Conservation (phyloP, 345 rosid genomes). For the Eutrema japonicum region DNA sequence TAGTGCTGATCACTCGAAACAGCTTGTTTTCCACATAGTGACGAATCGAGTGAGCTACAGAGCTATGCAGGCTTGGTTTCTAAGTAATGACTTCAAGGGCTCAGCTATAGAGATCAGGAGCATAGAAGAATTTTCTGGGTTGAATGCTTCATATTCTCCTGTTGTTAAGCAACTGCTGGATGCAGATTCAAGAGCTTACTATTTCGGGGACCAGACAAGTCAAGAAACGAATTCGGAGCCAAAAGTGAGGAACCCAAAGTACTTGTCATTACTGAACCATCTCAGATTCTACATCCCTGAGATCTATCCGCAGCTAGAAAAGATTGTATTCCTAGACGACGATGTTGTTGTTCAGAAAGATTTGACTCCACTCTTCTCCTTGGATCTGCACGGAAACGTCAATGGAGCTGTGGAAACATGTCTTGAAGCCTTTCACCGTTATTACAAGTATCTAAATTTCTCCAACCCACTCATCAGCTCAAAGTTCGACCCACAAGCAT, state of each 20-base stretch:
- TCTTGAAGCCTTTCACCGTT: conserved; percentile 95
- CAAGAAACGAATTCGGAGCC: conserved; percentile 62
- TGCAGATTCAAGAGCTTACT: conserved; percentile 54
- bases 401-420: conserved; percentile 99
- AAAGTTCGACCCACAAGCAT: conserved; percentile 95
- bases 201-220: conserved; percentile 55
- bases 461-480: conserved; percentile 91
- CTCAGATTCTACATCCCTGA: conserved; percentile 95
- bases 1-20: conserved; percentile 89
- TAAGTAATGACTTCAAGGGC: conserved; percentile 75
- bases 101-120: conserved; percentile 79
- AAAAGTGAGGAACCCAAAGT: conserved; percentile 69
- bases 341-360: conserved; percentile 97
- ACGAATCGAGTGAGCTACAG: conserved; percentile 67
- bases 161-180: conserved; percentile 60
- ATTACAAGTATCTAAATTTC: conserved; percentile 92
- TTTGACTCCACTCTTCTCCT: conserved; percentile 82
- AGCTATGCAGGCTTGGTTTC: conserved; percentile 87
- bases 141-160: conserved; percentile 83
- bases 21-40: conserved; percentile 79
- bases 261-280: conserved; percentile 74
- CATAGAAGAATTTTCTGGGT: conserved; percentile 76
- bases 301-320: conserved; percentile 90
- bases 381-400: conserved; percentile 94
- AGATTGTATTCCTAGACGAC: conserved; percentile 89